phyloP scores from a whole-genome alignment of 1,139 yeast genomes.

The Suhomyces panamericanus region DNA sequence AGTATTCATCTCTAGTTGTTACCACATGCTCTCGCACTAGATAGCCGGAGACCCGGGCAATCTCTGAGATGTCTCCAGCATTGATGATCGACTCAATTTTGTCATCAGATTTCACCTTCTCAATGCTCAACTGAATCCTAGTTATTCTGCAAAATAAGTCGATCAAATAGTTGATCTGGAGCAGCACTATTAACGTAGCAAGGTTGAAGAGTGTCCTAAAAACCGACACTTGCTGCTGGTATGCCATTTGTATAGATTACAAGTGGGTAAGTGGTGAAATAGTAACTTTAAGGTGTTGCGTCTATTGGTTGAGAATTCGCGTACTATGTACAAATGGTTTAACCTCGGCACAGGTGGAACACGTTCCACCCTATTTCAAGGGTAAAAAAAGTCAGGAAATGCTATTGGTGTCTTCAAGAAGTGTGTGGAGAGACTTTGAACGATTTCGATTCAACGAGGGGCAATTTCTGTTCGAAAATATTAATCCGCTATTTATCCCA shows the following conservation, averaged over 20 bases:
- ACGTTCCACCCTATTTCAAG: too few relatives aligned
- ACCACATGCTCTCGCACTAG: slow-evolving; percentile 72
- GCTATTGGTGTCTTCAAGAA: too few relatives aligned
- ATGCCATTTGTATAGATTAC: slow-evolving; percentile 3
- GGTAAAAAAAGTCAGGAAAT: too few relatives aligned
- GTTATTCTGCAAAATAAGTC: slow-evolving; percentile 1
- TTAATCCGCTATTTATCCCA: too few relatives aligned
- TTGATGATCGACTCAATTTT: slow-evolving; percentile 14
- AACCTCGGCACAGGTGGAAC: too few relatives aligned
- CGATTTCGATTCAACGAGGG: too few relatives aligned
- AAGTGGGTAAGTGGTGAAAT: too few relatives aligned
- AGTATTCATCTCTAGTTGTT: slow-evolving; percentile 46
- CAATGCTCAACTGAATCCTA: background rate
- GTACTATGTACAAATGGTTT: background rate
- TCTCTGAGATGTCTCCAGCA: slow-evolving; percentile 60
- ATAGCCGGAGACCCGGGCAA: slow-evolving; percentile 64
- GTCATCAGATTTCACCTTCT: background rate
- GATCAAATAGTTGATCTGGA: slow-evolving; percentile 6
- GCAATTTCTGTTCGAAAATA: too few relatives aligned
- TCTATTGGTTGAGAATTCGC: background rate
- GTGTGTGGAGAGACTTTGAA: too few relatives aligned
- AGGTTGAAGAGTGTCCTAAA: slow-evolving; percentile 9
- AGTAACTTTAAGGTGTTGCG: too few relatives aligned
- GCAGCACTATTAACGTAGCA: slow-evolving; percentile 6
- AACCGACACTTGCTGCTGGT: slow-evolving; percentile 4